Evolutionary conservation across 345 rosid genomes (phyloP).

Genomic region (Bretschneidera sinensis): DNA sequence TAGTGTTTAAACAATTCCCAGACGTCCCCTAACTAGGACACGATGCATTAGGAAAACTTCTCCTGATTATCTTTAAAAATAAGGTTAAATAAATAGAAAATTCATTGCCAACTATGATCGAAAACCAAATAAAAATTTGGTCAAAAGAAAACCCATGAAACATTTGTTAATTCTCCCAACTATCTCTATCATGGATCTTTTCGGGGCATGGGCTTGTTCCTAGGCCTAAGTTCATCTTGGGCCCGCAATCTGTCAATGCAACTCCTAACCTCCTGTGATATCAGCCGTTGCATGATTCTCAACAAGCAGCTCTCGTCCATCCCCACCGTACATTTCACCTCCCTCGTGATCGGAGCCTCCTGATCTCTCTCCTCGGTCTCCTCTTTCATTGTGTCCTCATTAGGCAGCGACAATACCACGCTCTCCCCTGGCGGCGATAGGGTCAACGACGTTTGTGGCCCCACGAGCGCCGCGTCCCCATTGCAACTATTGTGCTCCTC

Average conservation of each 20-base stretch:
- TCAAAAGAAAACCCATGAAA: too few species aligned
- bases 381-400: conserved; percentile 10
- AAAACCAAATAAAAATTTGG: too few species aligned
- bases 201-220: not conserved
- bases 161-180: too few species aligned
- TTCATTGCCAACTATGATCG: too few species aligned
- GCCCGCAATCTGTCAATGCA: conserved; percentile 29
- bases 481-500: conserved; percentile 13
- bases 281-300: conserved; percentile 43
- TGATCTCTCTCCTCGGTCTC: conserved; percentile 5
- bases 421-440: conserved; percentile 46
- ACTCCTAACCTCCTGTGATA: conserved; percentile 48
- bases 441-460: conserved; percentile 37
- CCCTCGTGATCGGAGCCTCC: not conserved
- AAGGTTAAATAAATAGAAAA: too few species aligned
- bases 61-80: too few species aligned
- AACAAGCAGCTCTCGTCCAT: conserved; percentile 35
- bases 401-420: not conserved
- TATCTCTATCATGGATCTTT: not conserved
- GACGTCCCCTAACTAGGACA: too few species aligned
- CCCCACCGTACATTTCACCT: not conserved
- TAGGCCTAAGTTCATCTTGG: not conserved
- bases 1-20: too few species aligned
- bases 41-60: too few species aligned
- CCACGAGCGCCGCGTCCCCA: conserved; percentile 7